phyloP scores from a whole-genome alignment of 441 rosid species.

The Geranium incanum region DNA sequence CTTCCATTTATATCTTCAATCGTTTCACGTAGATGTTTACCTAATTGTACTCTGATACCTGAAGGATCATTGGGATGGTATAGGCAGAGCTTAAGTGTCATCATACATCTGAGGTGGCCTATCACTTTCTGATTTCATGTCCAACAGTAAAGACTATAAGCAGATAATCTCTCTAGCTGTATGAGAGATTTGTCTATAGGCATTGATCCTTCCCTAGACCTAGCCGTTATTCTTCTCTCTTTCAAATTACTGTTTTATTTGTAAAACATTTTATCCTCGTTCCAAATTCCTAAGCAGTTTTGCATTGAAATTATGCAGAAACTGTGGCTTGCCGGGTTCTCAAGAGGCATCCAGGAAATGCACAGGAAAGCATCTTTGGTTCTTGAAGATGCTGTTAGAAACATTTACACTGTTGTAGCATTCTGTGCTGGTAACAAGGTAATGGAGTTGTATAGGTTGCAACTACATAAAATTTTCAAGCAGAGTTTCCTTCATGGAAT shows the following conservation, averaged over 20 bases:
- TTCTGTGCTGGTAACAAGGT: constrained; percentile 98
- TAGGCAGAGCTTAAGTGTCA: neutral
- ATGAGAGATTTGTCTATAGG: too few relatives aligned
- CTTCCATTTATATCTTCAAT: neutral
- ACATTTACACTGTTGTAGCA: constrained; percentile 98
- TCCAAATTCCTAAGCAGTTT: neutral
- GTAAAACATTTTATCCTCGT: neutral
- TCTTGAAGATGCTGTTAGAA: constrained; percentile 96
- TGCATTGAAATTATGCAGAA: constrained; percentile 50
- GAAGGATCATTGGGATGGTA: neutral
- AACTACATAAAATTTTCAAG: constrained; percentile 64
- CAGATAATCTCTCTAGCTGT: too few relatives aligned
- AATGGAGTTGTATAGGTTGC: constrained; percentile 90
- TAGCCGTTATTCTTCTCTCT: neutral
- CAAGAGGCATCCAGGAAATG: constrained; percentile 98
- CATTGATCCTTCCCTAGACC: neutral
- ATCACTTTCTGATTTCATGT: neutral
- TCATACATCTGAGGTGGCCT: neutral
- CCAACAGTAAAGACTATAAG: neutral
- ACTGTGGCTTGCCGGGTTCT: constrained; percentile 98
- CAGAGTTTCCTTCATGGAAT: constrained; percentile 87
- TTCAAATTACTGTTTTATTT: neutral
- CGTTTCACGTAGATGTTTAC: neutral
- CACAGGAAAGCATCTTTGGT: constrained; percentile 97
- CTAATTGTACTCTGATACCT: neutral